A percentile compares a stretch with the other conserved stretches of the same genome.
Conservation (phyloP, 106 monocot genomes). For the Agapanthus africanus region DNA sequence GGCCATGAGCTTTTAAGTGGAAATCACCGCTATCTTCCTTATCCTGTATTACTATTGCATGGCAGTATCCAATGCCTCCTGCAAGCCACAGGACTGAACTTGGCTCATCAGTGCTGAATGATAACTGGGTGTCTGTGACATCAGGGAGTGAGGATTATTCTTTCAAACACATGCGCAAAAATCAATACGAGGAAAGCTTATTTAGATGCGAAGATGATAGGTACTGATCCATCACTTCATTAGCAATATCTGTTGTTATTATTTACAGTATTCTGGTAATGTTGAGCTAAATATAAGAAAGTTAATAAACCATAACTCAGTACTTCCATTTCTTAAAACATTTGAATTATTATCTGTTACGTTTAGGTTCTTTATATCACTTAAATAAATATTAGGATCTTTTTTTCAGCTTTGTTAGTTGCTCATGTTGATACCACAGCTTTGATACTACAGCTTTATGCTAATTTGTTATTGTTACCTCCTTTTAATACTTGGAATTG, state of each 20-base stretch:
- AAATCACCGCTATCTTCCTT: neutral
- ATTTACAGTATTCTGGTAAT: neutral
- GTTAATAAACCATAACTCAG: neutral
- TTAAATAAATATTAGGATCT: neutral
- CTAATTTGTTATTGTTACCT: neutral
- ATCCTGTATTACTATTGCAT: conserved; percentile 9
- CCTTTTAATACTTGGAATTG: conserved; percentile 7
- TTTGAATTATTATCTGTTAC: no score
- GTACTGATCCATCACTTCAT: conserved; percentile 13
- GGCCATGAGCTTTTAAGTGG: conserved; percentile 3
- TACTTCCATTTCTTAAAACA: neutral
- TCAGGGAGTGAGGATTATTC: conserved; percentile 64
- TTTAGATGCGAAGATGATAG: conserved; percentile 67
- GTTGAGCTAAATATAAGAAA: neutral
- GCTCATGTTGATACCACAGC: neutral
- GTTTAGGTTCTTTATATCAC: neutral
- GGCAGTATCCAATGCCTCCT: conserved; percentile 40
- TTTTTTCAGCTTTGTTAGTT: neutral
- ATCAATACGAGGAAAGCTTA: conserved; percentile 61
- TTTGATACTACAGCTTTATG: neutral
- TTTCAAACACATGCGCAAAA: conserved; percentile 61
- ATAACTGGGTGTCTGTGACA: conserved; percentile 56
- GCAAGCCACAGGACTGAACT: conserved; percentile 51
- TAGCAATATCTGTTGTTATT: no score
- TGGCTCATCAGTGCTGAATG: conserved; percentile 41